A percentile compares a stretch with the other conserved stretches of the same genome.
These are phyloP conservation scores for Cerioporus squamosus DNA, from an alignment of 1,284 basidiomycete genomes.

Conservation along the genomic window DNA sequence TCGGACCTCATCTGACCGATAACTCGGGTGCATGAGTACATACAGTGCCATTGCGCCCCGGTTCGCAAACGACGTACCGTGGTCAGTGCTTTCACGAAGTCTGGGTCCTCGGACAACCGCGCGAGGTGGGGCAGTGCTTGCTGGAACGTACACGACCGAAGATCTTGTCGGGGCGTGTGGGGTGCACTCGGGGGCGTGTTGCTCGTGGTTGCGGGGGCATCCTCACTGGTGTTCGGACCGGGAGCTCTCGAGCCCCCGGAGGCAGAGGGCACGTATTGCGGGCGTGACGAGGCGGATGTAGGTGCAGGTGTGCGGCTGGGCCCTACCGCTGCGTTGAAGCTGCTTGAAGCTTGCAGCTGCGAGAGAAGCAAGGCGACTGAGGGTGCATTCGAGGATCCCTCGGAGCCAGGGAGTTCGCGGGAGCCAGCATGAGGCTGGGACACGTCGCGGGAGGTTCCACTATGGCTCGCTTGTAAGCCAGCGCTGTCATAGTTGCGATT, in stretches of 20 bases:
- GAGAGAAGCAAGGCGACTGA: conserved; percentile 71
- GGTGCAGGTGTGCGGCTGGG: conserved; percentile 5
- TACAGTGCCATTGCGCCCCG: background rate
- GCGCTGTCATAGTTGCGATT: background rate
- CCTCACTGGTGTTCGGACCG: conserved; percentile 6
- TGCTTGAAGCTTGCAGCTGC: conserved; percentile 49
- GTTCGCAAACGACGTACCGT: conserved; percentile 49
- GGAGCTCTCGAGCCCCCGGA: conserved; percentile 7
- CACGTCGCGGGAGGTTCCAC: background rate
- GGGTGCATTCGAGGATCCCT: conserved; percentile 12
- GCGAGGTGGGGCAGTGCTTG: conserved; percentile 64
- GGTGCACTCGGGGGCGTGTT: conserved; percentile 9
- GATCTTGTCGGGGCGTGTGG: conserved; percentile 38
- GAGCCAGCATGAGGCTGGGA: background rate
- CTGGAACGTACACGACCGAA: conserved; percentile 59
- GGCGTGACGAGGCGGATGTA: background rate
- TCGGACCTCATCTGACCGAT: conserved; percentile 57
- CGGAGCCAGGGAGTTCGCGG: background rate
- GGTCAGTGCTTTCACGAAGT: conserved; percentile 43
- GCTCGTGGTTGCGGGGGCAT: background rate
- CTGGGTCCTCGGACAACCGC: conserved; percentile 53
- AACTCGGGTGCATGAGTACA: conserved; percentile 2
- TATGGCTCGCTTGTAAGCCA: background rate
- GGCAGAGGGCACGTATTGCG: background rate
- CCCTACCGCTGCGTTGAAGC: conserved; percentile 12